A percentile compares a stretch with the other conserved stretches of the same genome.
These are phyloP conservation scores for Penicillium sp. DNA, from an alignment of 2,329 filamentous ascomycete species.

Conservation along the genomic window DNA sequence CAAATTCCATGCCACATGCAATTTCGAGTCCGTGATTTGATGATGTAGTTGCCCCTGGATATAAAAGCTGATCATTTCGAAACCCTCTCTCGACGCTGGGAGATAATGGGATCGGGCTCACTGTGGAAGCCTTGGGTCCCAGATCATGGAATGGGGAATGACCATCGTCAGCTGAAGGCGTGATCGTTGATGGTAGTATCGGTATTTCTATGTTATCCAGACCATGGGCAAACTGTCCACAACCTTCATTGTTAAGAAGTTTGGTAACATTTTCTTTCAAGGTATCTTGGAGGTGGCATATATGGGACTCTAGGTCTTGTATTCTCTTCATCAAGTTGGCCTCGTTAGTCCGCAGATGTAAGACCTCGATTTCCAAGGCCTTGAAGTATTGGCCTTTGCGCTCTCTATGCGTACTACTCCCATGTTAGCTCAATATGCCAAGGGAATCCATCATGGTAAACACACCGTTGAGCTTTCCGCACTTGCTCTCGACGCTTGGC, in stretches of 20 bases:
- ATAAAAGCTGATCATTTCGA: too few relatives aligned
- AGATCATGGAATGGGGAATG: too few relatives aligned
- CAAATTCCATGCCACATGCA: constrained; percentile 30
- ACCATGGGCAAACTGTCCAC: too few relatives aligned
- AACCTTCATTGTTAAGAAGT: background rate
- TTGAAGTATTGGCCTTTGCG: constrained; percentile 96
- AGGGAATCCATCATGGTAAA: background rate
- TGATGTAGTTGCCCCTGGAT: too few relatives aligned
- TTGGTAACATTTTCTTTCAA: constrained; percentile 14
- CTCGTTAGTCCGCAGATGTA: constrained; percentile 65
- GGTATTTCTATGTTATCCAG: too few relatives aligned
- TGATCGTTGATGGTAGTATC: too few relatives aligned
- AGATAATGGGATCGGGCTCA: too few relatives aligned
- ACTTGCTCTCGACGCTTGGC: constrained; percentile 33
- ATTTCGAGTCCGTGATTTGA: background rate
- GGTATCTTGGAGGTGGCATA: constrained; percentile 20
- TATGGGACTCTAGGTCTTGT: constrained; percentile 21
- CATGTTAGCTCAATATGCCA: constrained; percentile 15
- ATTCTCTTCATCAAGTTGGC: constrained; percentile 25
- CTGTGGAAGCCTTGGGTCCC: too few relatives aligned
- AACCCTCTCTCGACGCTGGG: background rate
- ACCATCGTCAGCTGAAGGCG: too few relatives aligned
- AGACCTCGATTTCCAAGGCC: constrained; percentile 86
- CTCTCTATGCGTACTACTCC: constrained; percentile 83
- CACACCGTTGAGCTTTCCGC: constrained; percentile 31